Conservation (phyloP, 352 stramenopile genomes). For the Phytophthora palmivora region DNA sequence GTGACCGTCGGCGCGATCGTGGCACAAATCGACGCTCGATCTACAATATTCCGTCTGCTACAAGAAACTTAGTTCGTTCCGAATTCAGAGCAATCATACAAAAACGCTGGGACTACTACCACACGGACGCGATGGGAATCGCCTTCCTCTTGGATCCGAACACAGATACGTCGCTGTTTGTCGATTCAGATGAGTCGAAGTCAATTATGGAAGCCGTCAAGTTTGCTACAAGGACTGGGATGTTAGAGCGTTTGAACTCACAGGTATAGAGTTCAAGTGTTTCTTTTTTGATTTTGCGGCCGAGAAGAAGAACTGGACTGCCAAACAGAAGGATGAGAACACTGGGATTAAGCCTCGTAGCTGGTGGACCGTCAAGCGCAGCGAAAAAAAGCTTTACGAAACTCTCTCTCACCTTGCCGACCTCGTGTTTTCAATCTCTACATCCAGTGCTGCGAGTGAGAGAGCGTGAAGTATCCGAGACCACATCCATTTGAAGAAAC, state of each 20-base stretch:
- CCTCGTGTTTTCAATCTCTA: constrained; percentile 9
- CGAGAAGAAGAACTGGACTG: background rate
- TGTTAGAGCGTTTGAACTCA: background rate
- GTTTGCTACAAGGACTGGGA: background rate
- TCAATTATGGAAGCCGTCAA: constrained; percentile 1
- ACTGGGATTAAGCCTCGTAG: background rate
- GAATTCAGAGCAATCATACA: no score
- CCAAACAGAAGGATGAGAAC: background rate
- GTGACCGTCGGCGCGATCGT: no score
- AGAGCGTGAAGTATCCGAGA: constrained; percentile 6
- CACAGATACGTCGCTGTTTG: background rate
- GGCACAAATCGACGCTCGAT: no score
- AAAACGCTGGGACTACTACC: background rate
- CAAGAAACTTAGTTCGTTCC: no score
- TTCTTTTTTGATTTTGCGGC: background rate
- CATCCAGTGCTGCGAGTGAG: constrained; percentile 6
- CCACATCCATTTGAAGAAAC: constrained; percentile 5
- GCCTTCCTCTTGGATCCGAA: constrained; percentile 5
- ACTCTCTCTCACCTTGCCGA: background rate
- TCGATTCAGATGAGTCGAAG: background rate
- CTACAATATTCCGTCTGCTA: no score
- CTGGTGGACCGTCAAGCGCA: constrained; percentile 10
- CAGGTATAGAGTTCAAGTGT: background rate
- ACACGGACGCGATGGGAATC: constrained; percentile 6
- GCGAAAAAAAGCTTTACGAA: background rate